A percentile compares a stretch with the other conserved stretches of the same genome.
Evolutionary conservation across 495 filamentous ascomycete species (phyloP).

Genomic region (Penicillium malachiteum): DNA sequence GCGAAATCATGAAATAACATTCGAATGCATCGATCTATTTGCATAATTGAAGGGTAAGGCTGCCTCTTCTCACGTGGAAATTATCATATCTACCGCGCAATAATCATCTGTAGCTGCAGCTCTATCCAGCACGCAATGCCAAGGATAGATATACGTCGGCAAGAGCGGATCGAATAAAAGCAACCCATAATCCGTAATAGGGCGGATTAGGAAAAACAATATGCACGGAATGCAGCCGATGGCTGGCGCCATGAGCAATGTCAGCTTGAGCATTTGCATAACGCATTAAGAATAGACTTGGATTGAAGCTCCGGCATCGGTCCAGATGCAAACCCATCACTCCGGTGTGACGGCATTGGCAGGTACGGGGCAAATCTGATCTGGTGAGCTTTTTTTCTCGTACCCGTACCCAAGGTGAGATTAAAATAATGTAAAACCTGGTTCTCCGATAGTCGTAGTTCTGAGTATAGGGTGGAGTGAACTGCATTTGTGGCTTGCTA

Average conservation of each 20-base stretch:
- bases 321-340: constrained; percentile 18
- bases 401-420: constrained; percentile 4
- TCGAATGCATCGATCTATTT: too few relatives aligned
- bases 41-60: too few relatives aligned
- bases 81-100: neutral
- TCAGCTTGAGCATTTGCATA: constrained; percentile 11
- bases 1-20: too few relatives aligned
- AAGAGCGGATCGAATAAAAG: constrained; percentile 17
- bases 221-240: constrained; percentile 1
- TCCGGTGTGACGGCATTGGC: constrained; percentile 25
- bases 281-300: constrained; percentile 9
- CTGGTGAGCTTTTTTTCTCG: constrained; percentile 15
- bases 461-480: constrained; percentile 1
- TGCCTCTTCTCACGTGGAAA: neutral
- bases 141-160: constrained; percentile 4
- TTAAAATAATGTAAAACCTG: constrained; percentile 22
- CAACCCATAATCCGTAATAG: constrained; percentile 1
- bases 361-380: constrained; percentile 23
- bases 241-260: constrained; percentile 7
- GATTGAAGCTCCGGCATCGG: constrained; percentile 19
- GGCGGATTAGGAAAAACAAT: neutral
- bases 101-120: too few relatives aligned
- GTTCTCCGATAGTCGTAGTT: neutral
- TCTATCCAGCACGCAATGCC: too few relatives aligned
- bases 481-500: neutral